phyloP scores from a whole-genome alignment of 352 stramenopile genomes.

The Pythium brachiatum region DNA sequence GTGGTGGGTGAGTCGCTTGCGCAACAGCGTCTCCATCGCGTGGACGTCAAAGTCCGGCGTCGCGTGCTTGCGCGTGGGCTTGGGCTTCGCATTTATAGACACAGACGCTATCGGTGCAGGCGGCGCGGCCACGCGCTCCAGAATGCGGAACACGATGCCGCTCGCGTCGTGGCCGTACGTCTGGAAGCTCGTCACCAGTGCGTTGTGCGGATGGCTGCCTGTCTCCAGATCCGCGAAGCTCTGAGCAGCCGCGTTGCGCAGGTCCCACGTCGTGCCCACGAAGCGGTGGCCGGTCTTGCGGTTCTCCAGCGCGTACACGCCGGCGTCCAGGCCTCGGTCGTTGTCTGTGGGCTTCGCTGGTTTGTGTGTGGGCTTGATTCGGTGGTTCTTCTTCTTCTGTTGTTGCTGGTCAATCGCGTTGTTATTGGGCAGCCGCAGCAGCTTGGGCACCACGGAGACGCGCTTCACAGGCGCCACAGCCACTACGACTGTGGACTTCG shows the following conservation, averaged over 20 bases:
- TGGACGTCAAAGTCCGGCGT: slow-evolving; percentile 44
- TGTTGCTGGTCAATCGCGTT: slow-evolving; percentile 5
- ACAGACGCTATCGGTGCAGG: slow-evolving; percentile 6
- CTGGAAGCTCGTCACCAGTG: slow-evolving; percentile 40
- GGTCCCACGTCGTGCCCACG: slow-evolving; percentile 73
- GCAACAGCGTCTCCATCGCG: slow-evolving; percentile 49
- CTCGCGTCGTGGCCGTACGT: slow-evolving; percentile 39
- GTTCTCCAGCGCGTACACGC: slow-evolving; percentile 68
- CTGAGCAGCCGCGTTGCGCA: slow-evolving; percentile 52
- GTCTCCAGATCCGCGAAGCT: slow-evolving; percentile 43
- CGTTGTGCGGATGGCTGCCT: slow-evolving; percentile 43
- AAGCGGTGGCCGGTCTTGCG: slow-evolving; percentile 54
- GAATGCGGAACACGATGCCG: slow-evolving; percentile 50
- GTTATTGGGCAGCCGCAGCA: slow-evolving; percentile 2
- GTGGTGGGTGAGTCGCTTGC: slow-evolving; percentile 37
- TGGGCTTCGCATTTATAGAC: background rate
- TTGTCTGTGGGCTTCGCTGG: slow-evolving; percentile 13
- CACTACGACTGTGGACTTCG: background rate
- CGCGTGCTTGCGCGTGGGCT: background rate
- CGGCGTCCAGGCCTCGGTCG: slow-evolving; percentile 47
- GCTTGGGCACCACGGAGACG: slow-evolving; percentile 11
- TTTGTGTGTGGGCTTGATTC: slow-evolving; percentile 9
- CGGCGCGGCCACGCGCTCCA: slow-evolving; percentile 43
- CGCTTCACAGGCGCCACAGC: background rate
- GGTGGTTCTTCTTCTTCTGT: slow-evolving; percentile 28